phyloP scores from a whole-genome alignment of 2,329 filamentous ascomycete genomes.

The Fusarium papillatum region DNA sequence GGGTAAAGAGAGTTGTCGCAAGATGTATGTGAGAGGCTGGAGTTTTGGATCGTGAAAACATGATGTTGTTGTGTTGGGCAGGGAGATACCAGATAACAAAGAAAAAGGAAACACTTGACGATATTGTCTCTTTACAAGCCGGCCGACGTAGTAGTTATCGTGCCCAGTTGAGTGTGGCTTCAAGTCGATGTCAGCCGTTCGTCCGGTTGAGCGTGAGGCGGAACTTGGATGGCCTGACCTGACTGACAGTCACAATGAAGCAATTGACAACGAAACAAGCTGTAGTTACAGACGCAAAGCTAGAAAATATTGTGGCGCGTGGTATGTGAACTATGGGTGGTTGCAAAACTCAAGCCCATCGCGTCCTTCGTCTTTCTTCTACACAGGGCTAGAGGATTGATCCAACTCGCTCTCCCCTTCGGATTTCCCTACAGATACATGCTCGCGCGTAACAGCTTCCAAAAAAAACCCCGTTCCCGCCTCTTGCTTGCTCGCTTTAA shows the following conservation, averaged over 20 bases:
- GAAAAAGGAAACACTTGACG: constrained; percentile 12
- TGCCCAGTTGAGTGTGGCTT: neutral
- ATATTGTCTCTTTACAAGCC: neutral
- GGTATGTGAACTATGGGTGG: constrained; percentile 41
- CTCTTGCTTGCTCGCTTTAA: constrained; percentile 52
- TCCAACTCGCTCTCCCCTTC: constrained; percentile 26
- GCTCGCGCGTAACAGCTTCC: constrained; percentile 26
- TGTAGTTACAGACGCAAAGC: constrained; percentile 39
- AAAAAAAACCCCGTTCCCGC: constrained; percentile 2
- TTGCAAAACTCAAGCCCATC: constrained; percentile 40
- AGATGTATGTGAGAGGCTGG: constrained; percentile 10
- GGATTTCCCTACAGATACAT: constrained; percentile 21
- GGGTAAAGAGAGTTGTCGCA: constrained; percentile 20
- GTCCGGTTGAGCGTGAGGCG: neutral
- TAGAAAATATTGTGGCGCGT: constrained; percentile 38
- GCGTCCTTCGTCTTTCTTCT: constrained; percentile 38
- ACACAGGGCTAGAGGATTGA: constrained; percentile 29
- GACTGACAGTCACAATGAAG: neutral
- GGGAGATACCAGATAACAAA: constrained; percentile 40
- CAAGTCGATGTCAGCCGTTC: constrained; percentile 3
- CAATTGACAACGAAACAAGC: constrained; percentile 22
- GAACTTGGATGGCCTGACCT: neutral
- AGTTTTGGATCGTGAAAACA: constrained; percentile 32
- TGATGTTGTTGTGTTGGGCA: constrained; percentile 32
- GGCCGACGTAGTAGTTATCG: neutral